A percentile compares a stretch with the other conserved stretches of the same genome.
Evolutionary conservation across 345 rosid genomes (phyloP).

Genomic region (Rhodomyrtus tomentosa): DNA sequence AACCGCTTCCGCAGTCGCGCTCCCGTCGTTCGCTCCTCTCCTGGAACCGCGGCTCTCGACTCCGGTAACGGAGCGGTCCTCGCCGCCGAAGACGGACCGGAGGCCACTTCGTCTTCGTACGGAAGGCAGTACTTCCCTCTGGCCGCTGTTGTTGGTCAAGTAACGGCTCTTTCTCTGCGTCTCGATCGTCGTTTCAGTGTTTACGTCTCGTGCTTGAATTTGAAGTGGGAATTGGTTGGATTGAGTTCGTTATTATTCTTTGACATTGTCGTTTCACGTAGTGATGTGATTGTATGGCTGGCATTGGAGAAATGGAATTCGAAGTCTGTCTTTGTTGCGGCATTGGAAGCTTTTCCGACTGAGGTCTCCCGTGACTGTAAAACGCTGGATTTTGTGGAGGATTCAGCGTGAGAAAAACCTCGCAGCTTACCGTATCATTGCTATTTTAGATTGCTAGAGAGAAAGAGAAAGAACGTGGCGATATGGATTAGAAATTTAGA

Average conservation of each 20-base stretch:
- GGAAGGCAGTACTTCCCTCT: constrained; percentile 79
- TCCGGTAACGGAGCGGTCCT: constrained; percentile 42
- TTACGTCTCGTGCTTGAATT: background rate
- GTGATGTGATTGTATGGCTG: background rate
- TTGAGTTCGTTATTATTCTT: background rate
- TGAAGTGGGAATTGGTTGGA: background rate
- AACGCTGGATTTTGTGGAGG: background rate
- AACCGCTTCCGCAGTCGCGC: background rate
- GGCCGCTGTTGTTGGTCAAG: constrained; percentile 97
- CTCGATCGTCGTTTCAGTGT: background rate
- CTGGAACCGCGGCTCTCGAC: constrained; percentile 19
- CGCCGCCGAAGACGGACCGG: constrained; percentile 7
- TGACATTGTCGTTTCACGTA: background rate
- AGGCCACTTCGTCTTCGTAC: constrained; percentile 18
- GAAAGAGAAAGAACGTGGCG: background rate
- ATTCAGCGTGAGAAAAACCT: background rate
- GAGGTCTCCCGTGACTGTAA: background rate
- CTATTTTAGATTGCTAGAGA: background rate
- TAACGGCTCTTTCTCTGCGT: background rate
- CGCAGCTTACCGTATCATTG: background rate
- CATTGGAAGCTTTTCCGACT: background rate
- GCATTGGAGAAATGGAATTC: background rate
- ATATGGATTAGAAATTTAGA: background rate
- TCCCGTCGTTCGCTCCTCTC: constrained; percentile 1
- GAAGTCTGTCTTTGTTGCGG: background rate